phyloP scores from a whole-genome alignment of 1,284 basidiomycete genomes.

The Exsudoporus floridanus region DNA sequence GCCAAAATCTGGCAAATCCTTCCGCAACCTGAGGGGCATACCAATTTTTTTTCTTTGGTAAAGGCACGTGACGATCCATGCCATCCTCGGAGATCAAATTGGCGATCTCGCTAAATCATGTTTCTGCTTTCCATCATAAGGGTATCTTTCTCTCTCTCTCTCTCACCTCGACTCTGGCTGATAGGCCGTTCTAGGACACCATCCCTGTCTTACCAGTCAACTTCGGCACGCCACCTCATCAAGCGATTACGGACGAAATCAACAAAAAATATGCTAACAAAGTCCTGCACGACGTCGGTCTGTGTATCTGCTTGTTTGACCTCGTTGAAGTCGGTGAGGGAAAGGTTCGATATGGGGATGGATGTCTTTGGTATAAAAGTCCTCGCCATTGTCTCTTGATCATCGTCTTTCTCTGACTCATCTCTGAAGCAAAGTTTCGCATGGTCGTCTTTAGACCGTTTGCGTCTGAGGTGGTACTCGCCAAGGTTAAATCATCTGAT shows the following conservation, averaged over 20 bases:
- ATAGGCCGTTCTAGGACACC: slow-evolving; percentile 61
- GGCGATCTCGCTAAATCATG: slow-evolving; percentile 40
- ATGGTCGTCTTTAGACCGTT: slow-evolving; percentile 93
- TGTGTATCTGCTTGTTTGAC: slow-evolving; percentile 89
- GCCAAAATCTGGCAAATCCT: not conserved
- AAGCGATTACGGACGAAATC: slow-evolving; percentile 75
- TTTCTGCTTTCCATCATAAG: slow-evolving; percentile 62
- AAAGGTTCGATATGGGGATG: slow-evolving; percentile 92
- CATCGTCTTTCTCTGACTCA: slow-evolving; percentile 3
- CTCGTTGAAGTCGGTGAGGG: slow-evolving; percentile 86
- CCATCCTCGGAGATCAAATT: not conserved
- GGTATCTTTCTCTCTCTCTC: slow-evolving; percentile 30
- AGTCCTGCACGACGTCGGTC: slow-evolving; percentile 88
- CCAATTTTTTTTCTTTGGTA: not conserved
- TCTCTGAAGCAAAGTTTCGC: slow-evolving; percentile 74
- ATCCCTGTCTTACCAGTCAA: slow-evolving; percentile 75
- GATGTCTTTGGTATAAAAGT: slow-evolving; percentile 94
- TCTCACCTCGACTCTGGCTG: not conserved
- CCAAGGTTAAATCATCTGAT: slow-evolving; percentile 83
- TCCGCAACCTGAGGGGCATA: not conserved
- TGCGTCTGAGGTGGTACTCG: slow-evolving; percentile 85
- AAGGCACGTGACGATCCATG: slow-evolving; percentile 20
- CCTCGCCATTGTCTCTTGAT: slow-evolving; percentile 20
- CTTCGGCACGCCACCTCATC: slow-evolving; percentile 69
- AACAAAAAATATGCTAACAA: slow-evolving; percentile 95